Percentiles rank a stretch among this genome's conserved stretches.
phyloP scores from a whole-genome alignment of 441 rosid species.

The Pelargonium australe region DNA sequence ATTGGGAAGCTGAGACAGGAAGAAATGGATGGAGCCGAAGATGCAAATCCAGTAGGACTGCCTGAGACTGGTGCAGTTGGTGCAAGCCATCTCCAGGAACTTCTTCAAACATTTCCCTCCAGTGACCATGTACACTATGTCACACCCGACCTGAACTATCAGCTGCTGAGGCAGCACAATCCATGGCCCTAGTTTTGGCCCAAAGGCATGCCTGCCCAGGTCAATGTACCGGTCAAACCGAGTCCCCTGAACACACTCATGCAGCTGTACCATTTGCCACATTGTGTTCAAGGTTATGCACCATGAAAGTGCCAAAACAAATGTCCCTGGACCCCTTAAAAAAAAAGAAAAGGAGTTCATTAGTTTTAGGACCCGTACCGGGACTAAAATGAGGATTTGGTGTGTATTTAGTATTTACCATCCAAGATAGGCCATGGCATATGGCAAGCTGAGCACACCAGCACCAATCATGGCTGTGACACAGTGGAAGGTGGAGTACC shows the following conservation, averaged over 20 bases:
- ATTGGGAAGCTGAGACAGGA: slow-evolving; percentile 85
- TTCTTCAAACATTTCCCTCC: slow-evolving; percentile 88
- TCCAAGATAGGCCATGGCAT: slow-evolving; percentile 93
- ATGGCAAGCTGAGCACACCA: slow-evolving; percentile 88
- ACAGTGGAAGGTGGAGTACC: slow-evolving; percentile 86
- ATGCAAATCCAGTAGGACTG: slow-evolving; percentile 90
- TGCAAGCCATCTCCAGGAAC: slow-evolving; percentile 76
- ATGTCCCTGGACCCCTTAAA: slow-evolving; percentile 79
- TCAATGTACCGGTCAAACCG: slow-evolving; percentile 82
- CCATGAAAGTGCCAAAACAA: slow-evolving; percentile 64
- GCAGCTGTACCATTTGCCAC: slow-evolving; percentile 95
- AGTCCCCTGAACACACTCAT: slow-evolving; percentile 80
- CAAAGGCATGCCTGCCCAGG: slow-evolving; percentile 78
- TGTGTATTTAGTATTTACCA: slow-evolving; percentile 38
- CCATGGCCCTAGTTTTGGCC: slow-evolving; percentile 75
- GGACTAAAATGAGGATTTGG: background rate
- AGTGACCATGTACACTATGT: slow-evolving; percentile 86
- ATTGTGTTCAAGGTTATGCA: slow-evolving; percentile 76
- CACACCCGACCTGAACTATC: slow-evolving; percentile 86
- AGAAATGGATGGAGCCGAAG: slow-evolving; percentile 78
- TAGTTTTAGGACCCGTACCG: background rate
- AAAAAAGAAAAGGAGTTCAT: slow-evolving; percentile 16
- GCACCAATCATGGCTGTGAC: slow-evolving; percentile 99
- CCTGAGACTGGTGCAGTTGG: slow-evolving; percentile 48
- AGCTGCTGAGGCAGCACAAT: slow-evolving; percentile 87